phyloP scores from a whole-genome alignment of 148 eudicot genomes.

The Arbutus unedo region DNA sequence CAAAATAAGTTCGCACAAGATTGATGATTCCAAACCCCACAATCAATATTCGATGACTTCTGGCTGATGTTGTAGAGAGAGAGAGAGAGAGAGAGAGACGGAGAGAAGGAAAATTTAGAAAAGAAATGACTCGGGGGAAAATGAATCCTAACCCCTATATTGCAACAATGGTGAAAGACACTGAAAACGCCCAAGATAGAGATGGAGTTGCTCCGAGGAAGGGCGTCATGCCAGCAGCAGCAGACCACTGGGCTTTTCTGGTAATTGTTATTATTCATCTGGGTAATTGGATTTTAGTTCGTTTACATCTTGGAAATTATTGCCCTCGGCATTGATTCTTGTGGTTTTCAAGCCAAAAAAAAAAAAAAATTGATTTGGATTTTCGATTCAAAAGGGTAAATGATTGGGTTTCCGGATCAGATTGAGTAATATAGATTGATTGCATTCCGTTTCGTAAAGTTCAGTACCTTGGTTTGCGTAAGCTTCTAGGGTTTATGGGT shows the following conservation, averaged over 20 bases:
- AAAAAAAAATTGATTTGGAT: background rate
- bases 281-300: background rate
- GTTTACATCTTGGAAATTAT: background rate
- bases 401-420: background rate
- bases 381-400: background rate
- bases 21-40: background rate
- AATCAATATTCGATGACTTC: background rate
- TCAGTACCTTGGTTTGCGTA: background rate
- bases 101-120: background rate
- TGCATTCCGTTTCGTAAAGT: background rate
- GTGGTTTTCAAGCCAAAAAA: background rate
- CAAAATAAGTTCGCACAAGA: background rate
- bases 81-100: background rate
- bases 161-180: conserved; percentile 13
- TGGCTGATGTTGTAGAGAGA: background rate
- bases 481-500: background rate
- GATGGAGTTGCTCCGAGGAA: conserved; percentile 14
- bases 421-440: background rate
- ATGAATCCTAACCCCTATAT: conserved; percentile 21
- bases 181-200: conserved; percentile 33
- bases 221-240: conserved; percentile 19
- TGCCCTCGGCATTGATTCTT: background rate
- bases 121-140: conserved; percentile 22
- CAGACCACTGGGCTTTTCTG: conserved; percentile 56
- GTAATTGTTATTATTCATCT: conserved; percentile 15